Percentiles rank a stretch among this genome's conserved stretches.
Conservation (phyloP, 2,329 filamentous ascomycete species). For the Xylaria sp. region DNA sequence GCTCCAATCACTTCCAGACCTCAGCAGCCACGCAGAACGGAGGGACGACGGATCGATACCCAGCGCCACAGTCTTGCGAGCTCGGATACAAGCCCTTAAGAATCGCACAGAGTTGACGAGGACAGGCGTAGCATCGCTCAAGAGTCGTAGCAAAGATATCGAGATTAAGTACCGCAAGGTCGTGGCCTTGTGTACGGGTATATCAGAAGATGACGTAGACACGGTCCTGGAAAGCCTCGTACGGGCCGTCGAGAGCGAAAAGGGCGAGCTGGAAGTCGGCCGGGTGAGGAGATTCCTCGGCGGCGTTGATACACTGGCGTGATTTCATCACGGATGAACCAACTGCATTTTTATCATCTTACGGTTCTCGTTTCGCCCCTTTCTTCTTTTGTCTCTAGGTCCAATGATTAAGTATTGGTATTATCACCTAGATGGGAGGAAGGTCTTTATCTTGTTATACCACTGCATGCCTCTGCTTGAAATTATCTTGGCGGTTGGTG, state of each 20-base stretch:
- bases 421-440: no score
- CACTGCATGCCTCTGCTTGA: no score
- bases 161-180: constrained; percentile 89
- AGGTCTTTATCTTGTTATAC: no score
- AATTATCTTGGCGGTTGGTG: no score
- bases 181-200: constrained; percentile 83
- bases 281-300: constrained; percentile 80
- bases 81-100: constrained; percentile 73
- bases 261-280: constrained; percentile 74
- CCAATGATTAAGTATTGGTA: no score
- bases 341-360: no score
- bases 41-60: constrained; percentile 58
- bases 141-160: constrained; percentile 80
- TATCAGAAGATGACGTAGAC: constrained; percentile 80
- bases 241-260: constrained; percentile 88
- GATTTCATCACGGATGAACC: no score
- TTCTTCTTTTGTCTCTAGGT: no score
- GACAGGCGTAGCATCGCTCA: constrained; percentile 71
- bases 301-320: constrained; percentile 69
- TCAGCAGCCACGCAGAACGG: constrained; percentile 36
- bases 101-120: constrained; percentile 70
- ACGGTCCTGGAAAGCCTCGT: constrained; percentile 78
- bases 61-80: constrained; percentile 64
- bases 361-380: no score
- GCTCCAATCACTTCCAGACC: constrained; percentile 53